Evolutionary conservation across 1,139 yeast species (phyloP).

Genomic region (Casaregolazyma lundiana): DNA sequence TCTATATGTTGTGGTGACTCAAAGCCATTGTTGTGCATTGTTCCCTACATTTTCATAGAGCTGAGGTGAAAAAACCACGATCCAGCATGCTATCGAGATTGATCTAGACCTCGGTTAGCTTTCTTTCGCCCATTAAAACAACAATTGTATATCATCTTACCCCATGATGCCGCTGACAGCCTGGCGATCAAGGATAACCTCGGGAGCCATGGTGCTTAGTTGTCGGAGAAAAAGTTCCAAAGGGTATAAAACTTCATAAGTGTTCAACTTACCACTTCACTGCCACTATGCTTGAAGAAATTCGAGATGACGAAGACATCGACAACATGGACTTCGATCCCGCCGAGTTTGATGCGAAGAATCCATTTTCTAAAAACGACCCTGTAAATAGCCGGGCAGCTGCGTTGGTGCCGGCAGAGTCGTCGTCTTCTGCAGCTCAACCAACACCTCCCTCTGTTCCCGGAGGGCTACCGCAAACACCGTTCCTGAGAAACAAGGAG

Average conservation of each 20-base stretch:
- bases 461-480: background rate
- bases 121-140: background rate
- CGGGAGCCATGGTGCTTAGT: constrained; percentile 17
- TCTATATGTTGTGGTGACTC: background rate
- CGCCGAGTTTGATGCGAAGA: constrained; percentile 77
- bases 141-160: constrained; percentile 20
- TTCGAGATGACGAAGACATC: constrained; percentile 57
- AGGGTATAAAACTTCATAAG: too few species aligned
- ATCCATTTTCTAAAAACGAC: constrained; percentile 32
- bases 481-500: constrained; percentile 7
- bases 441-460: background rate
- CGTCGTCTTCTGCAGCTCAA: background rate
- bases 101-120: constrained; percentile 37
- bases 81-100: constrained; percentile 95
- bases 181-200: constrained; percentile 50
- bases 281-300: constrained; percentile 79
- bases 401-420: constrained; percentile 7
- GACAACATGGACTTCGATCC: constrained; percentile 91
- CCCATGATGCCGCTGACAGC: constrained; percentile 86
- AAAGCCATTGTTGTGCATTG: background rate
- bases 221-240: constrained; percentile 1
- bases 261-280: constrained; percentile 13
- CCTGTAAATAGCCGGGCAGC: constrained; percentile 13
- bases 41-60: constrained; percentile 67
- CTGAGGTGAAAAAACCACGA: constrained; percentile 95